phyloP scores from a whole-genome alignment of 164 flowering plant genomes.

The Magnolia kwangsiensis region DNA sequence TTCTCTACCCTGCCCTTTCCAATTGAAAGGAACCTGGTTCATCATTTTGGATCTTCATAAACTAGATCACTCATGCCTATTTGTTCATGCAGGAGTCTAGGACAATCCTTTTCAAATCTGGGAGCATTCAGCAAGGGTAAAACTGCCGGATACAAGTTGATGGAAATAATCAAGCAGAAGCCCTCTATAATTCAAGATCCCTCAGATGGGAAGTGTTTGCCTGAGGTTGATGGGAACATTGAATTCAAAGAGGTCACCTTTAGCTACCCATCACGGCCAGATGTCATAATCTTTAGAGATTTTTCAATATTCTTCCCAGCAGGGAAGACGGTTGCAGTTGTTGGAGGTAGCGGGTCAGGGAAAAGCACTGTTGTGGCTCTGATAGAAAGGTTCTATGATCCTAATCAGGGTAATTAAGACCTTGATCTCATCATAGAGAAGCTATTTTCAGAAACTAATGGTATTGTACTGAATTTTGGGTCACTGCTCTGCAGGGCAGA shows the following conservation, averaged over 20 bases:
- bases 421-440: not conserved
- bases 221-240: conserved; percentile 77
- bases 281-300: conserved; percentile 69
- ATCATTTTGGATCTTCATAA: not conserved
- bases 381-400: conserved; percentile 94
- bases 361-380: conserved; percentile 94
- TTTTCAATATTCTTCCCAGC: conserved; percentile 85
- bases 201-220: conserved; percentile 57
- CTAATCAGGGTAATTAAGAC: conserved; percentile 63
- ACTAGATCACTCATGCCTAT: not conserved
- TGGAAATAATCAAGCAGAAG: conserved; percentile 91
- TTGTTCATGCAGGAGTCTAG: conserved; percentile 72
- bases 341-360: conserved; percentile 98
- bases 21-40: too few species aligned
- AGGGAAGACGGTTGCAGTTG: conserved; percentile 95
- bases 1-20: too few species aligned
- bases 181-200: conserved; percentile 77
- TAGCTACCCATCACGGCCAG: conserved; percentile 95
- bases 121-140: conserved; percentile 99
- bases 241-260: conserved; percentile 85
- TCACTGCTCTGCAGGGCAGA: conserved; percentile 52
- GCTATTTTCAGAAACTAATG: not conserved
- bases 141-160: conserved; percentile 85
- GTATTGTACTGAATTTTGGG: not conserved
- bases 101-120: conserved; percentile 95